Percentiles rank a stretch among this genome's conserved stretches.
Evolutionary conservation across 192 early-diverging fungal species (phyloP).

Genomic region (Mortierella claussenii): DNA sequence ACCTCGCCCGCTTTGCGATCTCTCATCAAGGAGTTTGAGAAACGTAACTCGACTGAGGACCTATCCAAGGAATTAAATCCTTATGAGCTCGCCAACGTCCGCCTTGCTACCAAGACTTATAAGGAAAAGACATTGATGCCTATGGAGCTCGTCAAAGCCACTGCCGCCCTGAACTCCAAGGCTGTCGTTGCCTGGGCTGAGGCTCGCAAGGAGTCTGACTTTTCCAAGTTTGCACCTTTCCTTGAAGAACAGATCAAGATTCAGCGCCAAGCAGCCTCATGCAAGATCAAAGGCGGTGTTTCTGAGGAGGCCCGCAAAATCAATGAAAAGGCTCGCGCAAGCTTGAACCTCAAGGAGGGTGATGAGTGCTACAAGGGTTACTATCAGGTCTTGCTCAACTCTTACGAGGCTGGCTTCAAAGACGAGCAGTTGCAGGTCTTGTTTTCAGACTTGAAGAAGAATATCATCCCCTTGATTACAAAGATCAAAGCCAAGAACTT

Average conservation of each 20-base stretch:
- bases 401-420: constrained; percentile 53
- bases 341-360: constrained; percentile 18
- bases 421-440: constrained; percentile 40
- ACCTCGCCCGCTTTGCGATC: constrained; percentile 40
- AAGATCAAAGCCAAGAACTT: constrained; percentile 55
- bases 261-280: constrained; percentile 31
- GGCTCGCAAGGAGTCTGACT: constrained; percentile 51
- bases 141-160: constrained; percentile 27
- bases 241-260: constrained; percentile 40
- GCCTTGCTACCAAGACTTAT: constrained; percentile 19
- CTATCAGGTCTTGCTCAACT: constrained; percentile 48
- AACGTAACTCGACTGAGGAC: constrained; percentile 24
- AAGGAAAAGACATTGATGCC: constrained; percentile 30
- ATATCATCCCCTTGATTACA: constrained; percentile 52
- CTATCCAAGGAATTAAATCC: constrained; percentile 31
- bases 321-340: constrained; percentile 50
- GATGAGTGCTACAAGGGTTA: constrained; percentile 50
- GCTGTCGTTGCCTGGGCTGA: constrained; percentile 39
- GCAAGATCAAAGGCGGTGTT: constrained; percentile 34
- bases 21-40: constrained; percentile 38
- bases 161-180: constrained; percentile 29
- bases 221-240: constrained; percentile 45
- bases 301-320: constrained; percentile 46
- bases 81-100: constrained; percentile 48
- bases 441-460: constrained; percentile 46